Evolutionary conservation across 1,284 basidiomycete species (phyloP).

Genomic region (Cronartium quercuum): DNA sequence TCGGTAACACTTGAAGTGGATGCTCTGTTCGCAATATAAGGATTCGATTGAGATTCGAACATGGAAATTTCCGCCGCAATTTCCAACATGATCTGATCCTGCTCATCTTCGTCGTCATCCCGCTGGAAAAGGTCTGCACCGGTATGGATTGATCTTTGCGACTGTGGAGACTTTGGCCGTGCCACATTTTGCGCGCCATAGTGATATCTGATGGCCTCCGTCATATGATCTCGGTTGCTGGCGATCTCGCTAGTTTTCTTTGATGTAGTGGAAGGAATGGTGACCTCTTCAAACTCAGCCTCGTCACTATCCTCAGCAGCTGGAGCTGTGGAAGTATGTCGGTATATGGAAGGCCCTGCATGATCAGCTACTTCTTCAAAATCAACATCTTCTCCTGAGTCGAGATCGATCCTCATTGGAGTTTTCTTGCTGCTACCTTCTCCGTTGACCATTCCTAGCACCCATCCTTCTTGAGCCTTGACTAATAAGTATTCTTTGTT

Average conservation of each 20-base stretch:
- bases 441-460: conserved; percentile 72
- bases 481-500: conserved; percentile 89
- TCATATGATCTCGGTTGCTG: conserved; percentile 11
- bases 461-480: conserved; percentile 84
- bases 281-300: conserved; percentile 48
- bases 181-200: conserved; percentile 7
- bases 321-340: conserved; percentile 37
- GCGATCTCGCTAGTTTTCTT: conserved; percentile 1
- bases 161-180: neutral
- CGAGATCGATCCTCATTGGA: conserved; percentile 76
- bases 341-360: neutral
- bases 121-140: neutral
- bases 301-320: conserved; percentile 43
- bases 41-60: neutral
- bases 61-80: conserved; percentile 6
- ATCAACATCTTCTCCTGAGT: conserved; percentile 48
- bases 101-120: conserved; percentile 21
- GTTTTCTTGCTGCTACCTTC: conserved; percentile 63
- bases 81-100: conserved; percentile 6
- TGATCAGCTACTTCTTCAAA: conserved; percentile 5
- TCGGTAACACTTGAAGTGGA: neutral
- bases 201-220: conserved; percentile 17
- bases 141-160: neutral
- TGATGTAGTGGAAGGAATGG: neutral
- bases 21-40: neutral